Evolutionary conservation across 2,329 filamentous ascomycete species (phyloP).

Genomic region (Truncatella angustata): DNA sequence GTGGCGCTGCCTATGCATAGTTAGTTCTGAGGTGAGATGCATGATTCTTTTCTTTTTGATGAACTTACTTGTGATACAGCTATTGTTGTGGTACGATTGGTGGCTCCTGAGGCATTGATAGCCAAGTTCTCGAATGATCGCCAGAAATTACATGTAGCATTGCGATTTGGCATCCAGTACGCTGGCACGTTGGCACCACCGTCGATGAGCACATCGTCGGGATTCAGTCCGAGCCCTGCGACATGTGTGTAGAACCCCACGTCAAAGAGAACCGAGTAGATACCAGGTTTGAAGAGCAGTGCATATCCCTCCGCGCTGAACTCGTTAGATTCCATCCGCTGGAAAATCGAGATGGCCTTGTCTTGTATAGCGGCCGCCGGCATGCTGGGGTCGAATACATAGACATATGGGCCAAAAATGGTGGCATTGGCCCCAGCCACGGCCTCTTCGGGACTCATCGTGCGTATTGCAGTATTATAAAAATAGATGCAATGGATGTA

Average conservation of each 20-base stretch:
- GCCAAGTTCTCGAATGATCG: conserved; percentile 31
- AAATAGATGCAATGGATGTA: too few species aligned
- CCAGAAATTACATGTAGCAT: conserved; percentile 34
- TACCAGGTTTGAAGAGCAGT: conserved; percentile 30
- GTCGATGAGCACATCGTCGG: conserved; percentile 29
- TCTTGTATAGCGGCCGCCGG: conserved; percentile 26
- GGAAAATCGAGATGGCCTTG: conserved; percentile 25
- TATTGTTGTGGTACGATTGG: conserved; percentile 31
- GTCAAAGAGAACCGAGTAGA: conserved; percentile 30
- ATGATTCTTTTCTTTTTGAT: background rate
- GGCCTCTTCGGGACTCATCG: background rate
- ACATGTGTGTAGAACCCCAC: conserved; percentile 33
- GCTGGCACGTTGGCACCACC: conserved; percentile 32
- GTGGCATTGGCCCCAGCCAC: conserved; percentile 21
- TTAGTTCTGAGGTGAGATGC: background rate
- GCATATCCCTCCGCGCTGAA: conserved; percentile 29
- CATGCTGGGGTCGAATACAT: conserved; percentile 29
- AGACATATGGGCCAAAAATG: conserved; percentile 30
- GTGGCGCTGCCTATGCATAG: conserved; percentile 22
- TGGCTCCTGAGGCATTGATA: conserved; percentile 27
- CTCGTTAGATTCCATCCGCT: conserved; percentile 32
- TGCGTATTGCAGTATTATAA: too few species aligned
- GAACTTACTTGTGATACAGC: conserved; percentile 26
- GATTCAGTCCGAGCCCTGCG: conserved; percentile 26
- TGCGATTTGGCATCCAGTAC: conserved; percentile 33